Conservation (phyloP, 2,329 filamentous ascomycete genomes). For the Ustilaginoidea virens region DNA sequence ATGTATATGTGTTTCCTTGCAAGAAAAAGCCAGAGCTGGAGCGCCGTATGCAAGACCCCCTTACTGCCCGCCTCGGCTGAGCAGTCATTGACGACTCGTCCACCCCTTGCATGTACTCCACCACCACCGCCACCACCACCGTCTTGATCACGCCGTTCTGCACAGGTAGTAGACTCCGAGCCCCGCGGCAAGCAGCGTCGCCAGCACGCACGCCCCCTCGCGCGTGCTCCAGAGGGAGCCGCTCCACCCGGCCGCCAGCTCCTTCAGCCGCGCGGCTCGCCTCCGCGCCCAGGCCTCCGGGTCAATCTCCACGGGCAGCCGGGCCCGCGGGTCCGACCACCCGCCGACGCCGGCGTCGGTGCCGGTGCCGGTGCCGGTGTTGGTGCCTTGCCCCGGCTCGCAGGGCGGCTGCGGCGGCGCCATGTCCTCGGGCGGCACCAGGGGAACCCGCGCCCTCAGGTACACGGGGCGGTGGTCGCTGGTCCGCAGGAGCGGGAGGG, state of each 20-base stretch:
- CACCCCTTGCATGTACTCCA: too few relatives aligned
- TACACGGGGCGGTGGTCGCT: constrained; percentile 83
- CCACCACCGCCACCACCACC: too few relatives aligned
- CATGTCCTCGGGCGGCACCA: constrained; percentile 29
- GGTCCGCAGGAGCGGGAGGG: constrained; percentile 62
- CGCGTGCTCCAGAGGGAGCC: constrained; percentile 39
- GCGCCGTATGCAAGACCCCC: too few relatives aligned
- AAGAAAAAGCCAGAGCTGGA: too few relatives aligned
- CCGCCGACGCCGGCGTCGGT: constrained; percentile 1
- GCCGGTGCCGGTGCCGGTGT: too few relatives aligned
- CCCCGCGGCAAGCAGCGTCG: constrained; percentile 24
- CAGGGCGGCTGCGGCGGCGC: constrained; percentile 17
- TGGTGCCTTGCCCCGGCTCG: too few relatives aligned
- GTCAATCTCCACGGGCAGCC: constrained; percentile 36
- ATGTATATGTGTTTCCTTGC: too few relatives aligned
- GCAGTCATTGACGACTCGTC: too few relatives aligned
- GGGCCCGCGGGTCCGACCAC: constrained; percentile 24
- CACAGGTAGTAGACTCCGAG: constrained; percentile 24
- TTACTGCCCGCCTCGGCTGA: too few relatives aligned
- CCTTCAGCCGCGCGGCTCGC: constrained; percentile 26
- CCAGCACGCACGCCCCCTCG: constrained; percentile 30
- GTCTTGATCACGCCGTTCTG: too few relatives aligned
- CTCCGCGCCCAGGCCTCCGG: constrained; percentile 38
- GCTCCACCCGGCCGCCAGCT: constrained; percentile 35
- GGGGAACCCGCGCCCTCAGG: constrained; percentile 51